Base-by-base conservation (phyloP, 176 grass and related monocot genomes). In the Oryza meridionalis region DNA sequence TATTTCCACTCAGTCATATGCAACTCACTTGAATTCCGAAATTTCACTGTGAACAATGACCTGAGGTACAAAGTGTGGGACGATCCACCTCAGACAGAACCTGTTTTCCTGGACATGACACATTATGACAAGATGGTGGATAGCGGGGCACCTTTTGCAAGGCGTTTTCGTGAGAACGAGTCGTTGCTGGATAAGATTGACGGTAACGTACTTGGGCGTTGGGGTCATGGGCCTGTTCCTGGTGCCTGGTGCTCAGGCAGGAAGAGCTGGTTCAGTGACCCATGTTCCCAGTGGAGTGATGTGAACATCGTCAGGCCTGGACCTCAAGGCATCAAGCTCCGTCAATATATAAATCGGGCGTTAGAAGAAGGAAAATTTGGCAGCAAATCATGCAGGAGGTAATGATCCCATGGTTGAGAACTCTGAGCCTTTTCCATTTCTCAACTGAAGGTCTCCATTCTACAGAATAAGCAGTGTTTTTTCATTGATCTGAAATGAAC, bases 1-100 rank as follows among this genome's bases (percentile, higher is more conserved):
- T 94, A 94, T 81, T 94, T 97, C 72, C 92, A 97, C 51, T 91
- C 93, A 9, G 89, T 99, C 50, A 89, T 96, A 77, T 99, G 96
- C 81, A 99, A 92, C 71, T 92, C 93, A 2, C 71, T 79, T 70
- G 86, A 87, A 55, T 99, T 92, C 81, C 78, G 86, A 17, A 94
- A 96, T 81, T 81, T 84, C 35, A 96, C 91, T 46, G 91, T 99
- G 73, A 99, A 96, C 81, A 94, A 84, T 35, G 84, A 96, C 71
- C 75, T 94, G 70, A 83, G 93, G 47, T 94, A 92, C 86, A 81
- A 79, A 59, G 75, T 84, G 10, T 88, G 91, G 86, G 88, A 96
- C 50, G 84, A 85, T 64, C 91, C 91, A 61, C 76, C 89, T 44
- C 62, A 82, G 74, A 49, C 75, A 81, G 91, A 98, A 11, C 85